Percentiles rank a stretch among this genome's conserved stretches.
phyloP scores from a whole-genome alignment of 2,329 filamentous ascomycete species.

The Penicillium sp. region DNA sequence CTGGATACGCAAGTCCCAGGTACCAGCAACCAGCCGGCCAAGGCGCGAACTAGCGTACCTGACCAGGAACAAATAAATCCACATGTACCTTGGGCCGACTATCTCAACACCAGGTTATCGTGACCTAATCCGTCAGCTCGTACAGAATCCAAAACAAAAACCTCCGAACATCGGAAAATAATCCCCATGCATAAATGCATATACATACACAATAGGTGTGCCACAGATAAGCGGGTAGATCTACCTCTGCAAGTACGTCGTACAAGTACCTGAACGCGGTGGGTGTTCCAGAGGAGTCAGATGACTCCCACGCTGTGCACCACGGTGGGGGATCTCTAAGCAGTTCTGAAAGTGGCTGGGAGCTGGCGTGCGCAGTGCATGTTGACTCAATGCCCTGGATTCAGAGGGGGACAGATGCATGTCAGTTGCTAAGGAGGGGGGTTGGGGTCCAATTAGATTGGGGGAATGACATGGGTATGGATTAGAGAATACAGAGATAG shows the following conservation, averaged over 20 bases:
- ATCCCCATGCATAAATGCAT: neutral
- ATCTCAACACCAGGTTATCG: neutral
- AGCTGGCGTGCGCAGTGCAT: slow-evolving; percentile 8
- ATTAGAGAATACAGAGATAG: neutral
- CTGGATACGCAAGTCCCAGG: neutral
- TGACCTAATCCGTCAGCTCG: neutral
- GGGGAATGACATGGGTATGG: neutral
- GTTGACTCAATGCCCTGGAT: slow-evolving; percentile 10
- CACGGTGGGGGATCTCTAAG: neutral
- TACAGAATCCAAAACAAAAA: slow-evolving; percentile 4
- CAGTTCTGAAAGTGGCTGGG: slow-evolving; percentile 15
- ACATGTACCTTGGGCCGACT: neutral
- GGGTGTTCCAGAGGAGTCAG: slow-evolving; percentile 20
- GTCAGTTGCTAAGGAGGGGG: neutral
- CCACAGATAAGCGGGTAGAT: slow-evolving; percentile 7
- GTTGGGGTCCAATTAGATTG: slow-evolving; percentile 1
- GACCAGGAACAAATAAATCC: neutral
- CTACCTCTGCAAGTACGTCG: neutral
- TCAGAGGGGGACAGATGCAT: slow-evolving; percentile 6
- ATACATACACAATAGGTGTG: neutral
- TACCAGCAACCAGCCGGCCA: neutral
- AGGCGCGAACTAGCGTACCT: neutral
- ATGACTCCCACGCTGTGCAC: slow-evolving; percentile 20
- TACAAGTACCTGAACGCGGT: neutral
- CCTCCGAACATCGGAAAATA: slow-evolving; percentile 10